A percentile compares a stretch with the other conserved stretches of the same genome.
Conservation (phyloP, 2,329 filamentous ascomycete species). For the Ophiostoma piceae region DNA sequence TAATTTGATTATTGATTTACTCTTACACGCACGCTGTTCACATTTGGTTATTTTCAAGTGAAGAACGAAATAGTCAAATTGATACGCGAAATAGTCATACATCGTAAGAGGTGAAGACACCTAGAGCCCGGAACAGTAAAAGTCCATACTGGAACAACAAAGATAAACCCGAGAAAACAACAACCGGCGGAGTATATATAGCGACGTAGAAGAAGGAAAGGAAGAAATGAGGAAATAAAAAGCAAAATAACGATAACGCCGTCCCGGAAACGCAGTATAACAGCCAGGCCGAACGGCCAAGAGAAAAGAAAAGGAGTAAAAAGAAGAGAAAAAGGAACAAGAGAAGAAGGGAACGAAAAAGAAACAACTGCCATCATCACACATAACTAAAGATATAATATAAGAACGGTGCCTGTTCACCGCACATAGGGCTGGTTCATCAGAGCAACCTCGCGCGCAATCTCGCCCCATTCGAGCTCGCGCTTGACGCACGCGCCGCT, state of each 20-base stretch:
- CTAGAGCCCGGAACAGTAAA: background rate
- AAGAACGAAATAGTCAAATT: background rate
- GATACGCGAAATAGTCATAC: constrained; percentile 10
- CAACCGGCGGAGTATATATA: background rate
- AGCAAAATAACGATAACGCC: background rate
- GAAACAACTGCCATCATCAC: background rate
- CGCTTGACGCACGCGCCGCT: constrained; percentile 47
- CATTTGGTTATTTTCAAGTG: background rate
- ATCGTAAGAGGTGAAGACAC: background rate
- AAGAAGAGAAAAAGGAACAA: background rate
- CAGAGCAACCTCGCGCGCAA: constrained; percentile 82
- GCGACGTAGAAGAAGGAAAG: background rate
- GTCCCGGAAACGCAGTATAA: background rate
- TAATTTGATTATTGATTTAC: background rate
- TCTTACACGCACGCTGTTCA: no score
- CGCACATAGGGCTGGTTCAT: constrained; percentile 94
- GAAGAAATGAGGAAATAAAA: background rate
- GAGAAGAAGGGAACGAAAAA: background rate
- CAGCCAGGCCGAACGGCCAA: background rate
- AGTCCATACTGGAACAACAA: background rate
- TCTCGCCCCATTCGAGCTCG: constrained; percentile 86
- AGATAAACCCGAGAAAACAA: background rate
- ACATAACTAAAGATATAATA: background rate
- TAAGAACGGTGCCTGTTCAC: constrained; percentile 35
- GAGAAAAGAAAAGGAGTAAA: background rate